A percentile compares a stretch with the other conserved stretches of the same genome.
Conservation (phyloP, 2,329 filamentous ascomycete genomes). For the Cladosporium sp. region DNA sequence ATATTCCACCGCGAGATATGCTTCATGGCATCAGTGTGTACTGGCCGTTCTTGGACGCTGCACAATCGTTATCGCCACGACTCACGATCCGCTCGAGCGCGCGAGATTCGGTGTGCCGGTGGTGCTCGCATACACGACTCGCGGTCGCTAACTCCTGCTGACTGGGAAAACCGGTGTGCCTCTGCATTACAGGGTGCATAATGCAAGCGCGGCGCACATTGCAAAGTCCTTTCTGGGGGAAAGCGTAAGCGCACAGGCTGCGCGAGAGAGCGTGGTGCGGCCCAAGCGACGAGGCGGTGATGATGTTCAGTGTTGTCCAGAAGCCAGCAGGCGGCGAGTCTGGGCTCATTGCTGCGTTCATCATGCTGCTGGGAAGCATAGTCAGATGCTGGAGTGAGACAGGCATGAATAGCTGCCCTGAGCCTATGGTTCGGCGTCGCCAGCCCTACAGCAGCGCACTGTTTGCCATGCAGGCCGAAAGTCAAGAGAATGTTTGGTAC, state of each 20-base stretch:
- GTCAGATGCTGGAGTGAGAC: constrained; percentile 19
- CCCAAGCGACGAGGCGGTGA: constrained; percentile 19
- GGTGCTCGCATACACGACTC: constrained; percentile 13
- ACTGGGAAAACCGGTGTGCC: constrained; percentile 7
- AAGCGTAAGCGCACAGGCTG: background rate
- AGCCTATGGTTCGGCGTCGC: constrained; percentile 18
- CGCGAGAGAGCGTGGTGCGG: background rate
- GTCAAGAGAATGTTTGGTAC: constrained; percentile 2
- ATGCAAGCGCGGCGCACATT: constrained; percentile 6
- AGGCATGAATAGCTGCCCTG: constrained; percentile 4
- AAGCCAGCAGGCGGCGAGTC: background rate
- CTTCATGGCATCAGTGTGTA: background rate
- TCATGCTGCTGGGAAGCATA: constrained; percentile 18
- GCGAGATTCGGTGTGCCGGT: constrained; percentile 3
- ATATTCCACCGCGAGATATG: background rate
- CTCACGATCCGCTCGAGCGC: background rate
- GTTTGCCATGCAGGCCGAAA: constrained; percentile 9
- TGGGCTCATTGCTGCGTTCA: background rate
- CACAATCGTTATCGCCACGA: background rate
- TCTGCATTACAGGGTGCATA: constrained; percentile 8
- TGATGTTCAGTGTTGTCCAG: constrained; percentile 14
- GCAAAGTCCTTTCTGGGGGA: background rate
- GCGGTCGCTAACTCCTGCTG: constrained; percentile 9
- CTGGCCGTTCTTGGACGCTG: background rate
- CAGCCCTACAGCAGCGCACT: constrained; percentile 8